Base-by-base conservation (phyloP, 768 basidiomycete species). In the Leccinum imitatum region DNA sequence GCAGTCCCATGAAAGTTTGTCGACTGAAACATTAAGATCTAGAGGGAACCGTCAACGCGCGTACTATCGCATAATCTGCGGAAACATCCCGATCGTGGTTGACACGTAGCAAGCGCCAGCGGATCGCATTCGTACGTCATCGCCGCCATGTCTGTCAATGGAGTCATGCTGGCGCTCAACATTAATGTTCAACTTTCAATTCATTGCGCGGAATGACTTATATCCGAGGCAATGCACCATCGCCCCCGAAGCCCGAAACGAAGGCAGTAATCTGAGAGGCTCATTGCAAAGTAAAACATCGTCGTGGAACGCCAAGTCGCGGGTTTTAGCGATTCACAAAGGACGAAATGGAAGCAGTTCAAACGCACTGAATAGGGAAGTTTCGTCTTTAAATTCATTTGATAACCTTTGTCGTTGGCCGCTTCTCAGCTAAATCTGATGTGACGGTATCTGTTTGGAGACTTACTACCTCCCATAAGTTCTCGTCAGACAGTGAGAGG, bases 1-100 rank as follows among this genome's bases (percentile, higher is more conserved):
- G 50, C 50, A 31, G 50, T 19, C n/a, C 30, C 10, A 31, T 51
- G 51, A 52, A 23, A 2, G 11, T 35, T 57, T 30, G 37, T 41
- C 35, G 21, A 2, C 37, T 61, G 67, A 69, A 67, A 69, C 68
- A 67, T 59, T 56, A 46, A 11, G 44, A 19, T 46, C n/a, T 46
- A 19, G 10, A 44, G 17, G 53, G 23, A 13, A 51, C 25, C n/a
- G 41, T 44, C n/a, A 44, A n/a, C 31, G 14, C 11, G 13, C 9
- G 11, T 46, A 46, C 6, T 31, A 41, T 30, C 25, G 48, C 25
- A 47, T 44, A 46, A 46, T 46, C 44, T 46, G 44, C 44, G 19
- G 2, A 46, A 19, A 46, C 19, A 46, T 19, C 17, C 14, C 54
- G 59, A 66, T 64, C 27, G 13, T 25, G 47, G 27, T 55, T 59